Evolutionary conservation across 768 basidiomycete genomes (phyloP).

Genomic region (Suillus paluster): DNA sequence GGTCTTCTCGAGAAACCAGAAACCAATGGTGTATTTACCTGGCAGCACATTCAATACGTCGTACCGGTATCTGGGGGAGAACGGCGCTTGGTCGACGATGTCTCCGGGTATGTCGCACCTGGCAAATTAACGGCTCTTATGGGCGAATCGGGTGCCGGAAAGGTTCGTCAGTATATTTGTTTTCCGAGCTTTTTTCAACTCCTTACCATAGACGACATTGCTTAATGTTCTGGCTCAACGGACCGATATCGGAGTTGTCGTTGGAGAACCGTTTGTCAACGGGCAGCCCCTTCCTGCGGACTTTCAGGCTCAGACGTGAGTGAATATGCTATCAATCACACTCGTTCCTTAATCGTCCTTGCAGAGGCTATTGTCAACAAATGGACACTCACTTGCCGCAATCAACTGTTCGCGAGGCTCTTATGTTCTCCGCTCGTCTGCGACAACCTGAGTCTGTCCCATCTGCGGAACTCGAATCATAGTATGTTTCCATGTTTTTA

Average conservation of each 20-base stretch:
- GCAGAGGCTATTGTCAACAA: constrained; percentile 82
- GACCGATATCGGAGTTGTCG: constrained; percentile 48
- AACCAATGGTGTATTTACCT: constrained; percentile 73
- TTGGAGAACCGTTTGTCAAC: constrained; percentile 59
- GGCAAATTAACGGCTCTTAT: constrained; percentile 57
- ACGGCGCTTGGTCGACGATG: constrained; percentile 47
- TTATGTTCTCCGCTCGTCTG: constrained; percentile 78
- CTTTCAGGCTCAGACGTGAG: constrained; percentile 65
- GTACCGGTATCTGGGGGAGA: constrained; percentile 50
- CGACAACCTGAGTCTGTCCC: constrained; percentile 74
- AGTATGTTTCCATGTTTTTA: constrained; percentile 49
- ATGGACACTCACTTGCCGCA: constrained; percentile 79
- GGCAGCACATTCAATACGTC: constrained; percentile 71
- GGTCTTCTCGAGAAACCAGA: constrained; percentile 35
- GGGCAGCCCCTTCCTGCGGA: constrained; percentile 55
- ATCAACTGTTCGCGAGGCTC: constrained; percentile 79
- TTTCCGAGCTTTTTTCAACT: not conserved
- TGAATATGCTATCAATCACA: not conserved
- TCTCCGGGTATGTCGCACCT: constrained; percentile 54
- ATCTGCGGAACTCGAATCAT: constrained; percentile 73
- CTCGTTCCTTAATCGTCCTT: not conserved
- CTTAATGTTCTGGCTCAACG: constrained; percentile 62
- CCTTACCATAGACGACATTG: constrained; percentile 52
- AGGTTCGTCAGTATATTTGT: constrained; percentile 20
- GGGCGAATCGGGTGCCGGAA: constrained; percentile 44